A percentile compares a stretch with the other conserved stretches of the same genome.
These are phyloP conservation scores for Nicotiana benthamiana DNA, from an alignment of 257 asterid genomes.

Conservation along the genomic window DNA sequence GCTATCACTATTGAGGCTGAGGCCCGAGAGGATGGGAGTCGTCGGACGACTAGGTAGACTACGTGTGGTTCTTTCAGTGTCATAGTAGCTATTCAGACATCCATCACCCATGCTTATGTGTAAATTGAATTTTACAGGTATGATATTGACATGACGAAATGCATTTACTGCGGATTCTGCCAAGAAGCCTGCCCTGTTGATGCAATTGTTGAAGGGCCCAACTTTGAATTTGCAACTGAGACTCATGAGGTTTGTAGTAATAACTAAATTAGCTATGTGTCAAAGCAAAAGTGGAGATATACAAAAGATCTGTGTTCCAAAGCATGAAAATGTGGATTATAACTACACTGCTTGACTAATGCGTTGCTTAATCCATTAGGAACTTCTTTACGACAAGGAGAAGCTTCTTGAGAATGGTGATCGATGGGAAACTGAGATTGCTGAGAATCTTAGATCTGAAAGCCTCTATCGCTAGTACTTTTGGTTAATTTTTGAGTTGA, in stretches of 20 bases:
- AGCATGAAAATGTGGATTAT: not conserved
- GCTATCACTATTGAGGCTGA: conserved; percentile 96
- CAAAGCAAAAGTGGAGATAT: not conserved
- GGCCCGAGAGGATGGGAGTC: conserved; percentile 95
- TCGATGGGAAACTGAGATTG: conserved; percentile 91
- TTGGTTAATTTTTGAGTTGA: not conserved
- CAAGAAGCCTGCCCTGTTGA: conserved; percentile 99
- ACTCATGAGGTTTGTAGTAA: conserved; percentile 67
- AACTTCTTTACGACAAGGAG: conserved; percentile 93
- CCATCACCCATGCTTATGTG: not conserved
- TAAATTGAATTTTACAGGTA: conserved; percentile 39
- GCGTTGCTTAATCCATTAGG: conserved; percentile 27
- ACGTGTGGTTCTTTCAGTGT: not conserved
- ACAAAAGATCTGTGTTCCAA: not conserved
- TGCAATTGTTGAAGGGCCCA: conserved; percentile 97
- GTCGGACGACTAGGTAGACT: conserved; percentile 79
- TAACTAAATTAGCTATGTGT: not conserved
- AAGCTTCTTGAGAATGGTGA: conserved; percentile 90
- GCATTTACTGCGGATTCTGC: conserved; percentile 95
- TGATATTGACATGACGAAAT: conserved; percentile 92
- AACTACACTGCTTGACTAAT: not conserved
- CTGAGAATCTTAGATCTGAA: conserved; percentile 89
- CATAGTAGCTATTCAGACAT: not conserved
- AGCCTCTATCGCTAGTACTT: conserved; percentile 64
- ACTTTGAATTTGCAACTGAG: conserved; percentile 91